These are phyloP conservation scores for Colletotrichum paranaense DNA, from an alignment of 2,329 filamentous ascomycete species.

Conservation along the genomic window DNA sequence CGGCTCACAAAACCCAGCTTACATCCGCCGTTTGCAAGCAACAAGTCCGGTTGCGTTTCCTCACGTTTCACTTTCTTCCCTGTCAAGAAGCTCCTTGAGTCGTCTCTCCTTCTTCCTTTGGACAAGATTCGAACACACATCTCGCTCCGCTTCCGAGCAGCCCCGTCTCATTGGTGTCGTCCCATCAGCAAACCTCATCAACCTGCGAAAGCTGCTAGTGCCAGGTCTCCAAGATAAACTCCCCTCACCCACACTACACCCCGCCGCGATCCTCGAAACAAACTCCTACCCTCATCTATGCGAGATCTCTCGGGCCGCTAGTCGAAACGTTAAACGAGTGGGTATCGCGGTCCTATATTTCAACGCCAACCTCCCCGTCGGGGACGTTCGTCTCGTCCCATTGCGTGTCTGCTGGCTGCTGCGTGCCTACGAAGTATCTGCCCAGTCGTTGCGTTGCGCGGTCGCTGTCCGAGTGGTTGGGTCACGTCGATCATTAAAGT, in stretches of 20 bases:
- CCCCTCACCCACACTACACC: conserved; percentile 10
- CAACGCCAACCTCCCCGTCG: conserved; percentile 18
- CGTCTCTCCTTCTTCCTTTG: neutral
- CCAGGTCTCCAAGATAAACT: conserved; percentile 17
- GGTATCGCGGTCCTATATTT: conserved; percentile 33
- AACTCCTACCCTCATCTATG: conserved; percentile 28
- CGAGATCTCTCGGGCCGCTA: conserved; percentile 34
- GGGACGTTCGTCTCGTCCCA: conserved; percentile 7
- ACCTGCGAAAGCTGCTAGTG: conserved; percentile 16
- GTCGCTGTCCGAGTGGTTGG: conserved; percentile 29
- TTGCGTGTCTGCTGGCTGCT: neutral
- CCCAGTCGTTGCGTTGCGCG: conserved; percentile 8
- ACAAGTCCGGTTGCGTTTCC: conserved; percentile 10
- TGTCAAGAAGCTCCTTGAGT: conserved; percentile 11
- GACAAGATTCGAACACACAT: neutral
- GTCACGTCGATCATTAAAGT: conserved; percentile 18
- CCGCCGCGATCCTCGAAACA: conserved; percentile 26
- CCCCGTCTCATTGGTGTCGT: conserved; percentile 17
- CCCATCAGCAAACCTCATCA: conserved; percentile 10
- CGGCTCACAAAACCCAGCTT: conserved; percentile 35
- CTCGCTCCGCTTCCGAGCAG: conserved; percentile 8
- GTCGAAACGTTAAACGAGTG: conserved; percentile 32
- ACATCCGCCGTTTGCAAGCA: conserved; percentile 19
- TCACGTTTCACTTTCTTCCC: conserved; percentile 33
- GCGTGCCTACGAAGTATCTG: neutral